These are phyloP conservation scores for Anisodus tanguticus DNA, from an alignment of 257 asterid species.

Conservation along the genomic window DNA sequence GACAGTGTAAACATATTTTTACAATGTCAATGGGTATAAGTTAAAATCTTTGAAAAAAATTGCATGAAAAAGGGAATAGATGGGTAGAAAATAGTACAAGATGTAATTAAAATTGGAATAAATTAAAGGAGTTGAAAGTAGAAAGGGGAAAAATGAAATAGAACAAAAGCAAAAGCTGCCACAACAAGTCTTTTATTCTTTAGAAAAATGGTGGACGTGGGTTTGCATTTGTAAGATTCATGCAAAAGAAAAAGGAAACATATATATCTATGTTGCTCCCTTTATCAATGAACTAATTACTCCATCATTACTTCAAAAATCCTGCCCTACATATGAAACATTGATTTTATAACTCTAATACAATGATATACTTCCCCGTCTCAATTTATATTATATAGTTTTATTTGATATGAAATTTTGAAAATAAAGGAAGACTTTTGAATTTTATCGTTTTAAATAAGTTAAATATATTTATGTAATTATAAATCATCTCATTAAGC, in stretches of 20 bases:
- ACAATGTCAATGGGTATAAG: too few species aligned
- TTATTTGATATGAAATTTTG: too few species aligned
- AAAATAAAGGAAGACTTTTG: too few species aligned
- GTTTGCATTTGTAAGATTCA: conserved; percentile 51
- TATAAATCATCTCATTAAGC: too few species aligned
- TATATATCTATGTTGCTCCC: background rate
- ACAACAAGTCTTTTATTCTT: conserved; percentile 54
- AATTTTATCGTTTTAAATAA: too few species aligned
- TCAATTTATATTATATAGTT: too few species aligned
- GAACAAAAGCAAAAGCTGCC: conserved; percentile 81
- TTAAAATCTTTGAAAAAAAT: too few species aligned
- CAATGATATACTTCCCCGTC: too few species aligned
- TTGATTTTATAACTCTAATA: background rate
- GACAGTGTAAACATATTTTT: too few species aligned
- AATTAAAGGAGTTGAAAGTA: conserved; percentile 26
- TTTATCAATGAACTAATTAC: conserved; percentile 29
- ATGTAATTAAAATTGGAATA: conserved; percentile 18
- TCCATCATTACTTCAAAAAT: conserved; percentile 33
- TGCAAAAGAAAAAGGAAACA: conserved; percentile 64
- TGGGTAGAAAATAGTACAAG: background rate
- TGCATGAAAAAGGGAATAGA: background rate
- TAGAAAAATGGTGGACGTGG: conserved; percentile 60
- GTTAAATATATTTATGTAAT: too few species aligned
- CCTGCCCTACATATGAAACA: background rate
- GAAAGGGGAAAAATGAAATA: conserved; percentile 33